phyloP scores from a whole-genome alignment of 208 protist genomes.

The Crithidia thermophila region DNA sequence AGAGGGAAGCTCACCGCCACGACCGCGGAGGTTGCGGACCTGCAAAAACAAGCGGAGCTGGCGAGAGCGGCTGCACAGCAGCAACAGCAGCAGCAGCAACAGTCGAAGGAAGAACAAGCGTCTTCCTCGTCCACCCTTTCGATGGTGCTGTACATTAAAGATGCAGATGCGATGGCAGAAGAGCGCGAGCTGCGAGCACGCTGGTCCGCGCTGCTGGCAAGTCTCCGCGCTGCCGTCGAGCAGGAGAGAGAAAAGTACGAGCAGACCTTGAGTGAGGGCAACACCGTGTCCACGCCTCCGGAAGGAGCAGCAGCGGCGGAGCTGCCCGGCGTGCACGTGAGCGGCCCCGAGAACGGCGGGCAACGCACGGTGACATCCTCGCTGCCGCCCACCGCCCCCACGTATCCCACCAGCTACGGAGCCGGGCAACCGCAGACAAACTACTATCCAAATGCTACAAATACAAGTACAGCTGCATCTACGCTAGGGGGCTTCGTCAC shows the following conservation, averaged over 20 bases:
- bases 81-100: neutral
- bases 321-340: too few species aligned
- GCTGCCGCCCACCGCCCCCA: neutral
- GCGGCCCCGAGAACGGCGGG: neutral
- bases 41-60: neutral
- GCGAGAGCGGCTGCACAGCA: neutral
- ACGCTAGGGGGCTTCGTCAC: constrained; percentile 4
- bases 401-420: too few species aligned
- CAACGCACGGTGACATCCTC: neutral
- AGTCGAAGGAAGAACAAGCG: neutral
- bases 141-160: constrained; percentile 18
- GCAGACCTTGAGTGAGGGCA: constrained; percentile 15
- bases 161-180: constrained; percentile 26
- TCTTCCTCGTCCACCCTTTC: neutral
- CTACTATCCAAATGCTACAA: too few species aligned
- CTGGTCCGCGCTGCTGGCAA: constrained; percentile 27
- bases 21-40: neutral
- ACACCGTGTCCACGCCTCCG: too few species aligned
- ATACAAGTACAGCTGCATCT: neutral
- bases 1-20: neutral
- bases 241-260: constrained; percentile 34
- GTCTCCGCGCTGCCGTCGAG: constrained; percentile 21
- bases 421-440: too few species aligned
- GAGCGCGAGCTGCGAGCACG: constrained; percentile 27
- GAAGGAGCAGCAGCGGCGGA: neutral